phyloP scores from a whole-genome alignment of 257 asterid genomes.

The Eucommia ulmoides region DNA sequence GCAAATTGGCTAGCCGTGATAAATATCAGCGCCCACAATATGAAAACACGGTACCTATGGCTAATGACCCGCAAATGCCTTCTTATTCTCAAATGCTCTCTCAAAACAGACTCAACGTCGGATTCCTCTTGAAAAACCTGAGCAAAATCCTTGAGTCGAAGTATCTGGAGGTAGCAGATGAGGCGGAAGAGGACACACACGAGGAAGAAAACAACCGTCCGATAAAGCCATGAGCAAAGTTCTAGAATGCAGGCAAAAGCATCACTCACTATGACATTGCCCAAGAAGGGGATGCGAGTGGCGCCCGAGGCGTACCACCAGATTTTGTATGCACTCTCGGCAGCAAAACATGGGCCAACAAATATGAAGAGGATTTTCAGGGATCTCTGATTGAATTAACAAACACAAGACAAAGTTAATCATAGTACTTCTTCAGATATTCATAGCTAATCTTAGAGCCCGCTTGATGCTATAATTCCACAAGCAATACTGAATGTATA shows the following conservation, averaged over 20 bases:
- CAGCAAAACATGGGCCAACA: constrained; percentile 78
- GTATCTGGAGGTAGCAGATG: constrained; percentile 82
- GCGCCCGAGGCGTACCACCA: constrained; percentile 96
- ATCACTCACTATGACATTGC: constrained; percentile 64
- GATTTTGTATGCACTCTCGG: constrained; percentile 61
- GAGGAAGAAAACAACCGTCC: constrained; percentile 75
- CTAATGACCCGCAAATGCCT: constrained; percentile 75
- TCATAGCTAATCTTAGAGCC: too few species aligned
- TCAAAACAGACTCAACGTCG: constrained; percentile 61
- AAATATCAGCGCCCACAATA: constrained; percentile 49
- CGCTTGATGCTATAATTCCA: too few species aligned
- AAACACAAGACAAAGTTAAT: constrained; percentile 1
- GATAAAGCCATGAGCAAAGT: constrained; percentile 85
- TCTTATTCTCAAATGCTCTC: constrained; percentile 78
- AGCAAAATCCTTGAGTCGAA: constrained; percentile 78
- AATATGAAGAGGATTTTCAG: constrained; percentile 61
- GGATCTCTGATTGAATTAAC: constrained; percentile 96
- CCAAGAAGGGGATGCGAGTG: constrained; percentile 68
- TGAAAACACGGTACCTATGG: constrained; percentile 72
- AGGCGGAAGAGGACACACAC: constrained; percentile 85
- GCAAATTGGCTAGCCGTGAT: constrained; percentile 81
- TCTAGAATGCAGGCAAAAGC: constrained; percentile 69
- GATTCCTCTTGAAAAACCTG: constrained; percentile 55
- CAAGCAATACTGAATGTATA: too few species aligned
- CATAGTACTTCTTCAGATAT: too few species aligned